Conservation (phyloP, 257 asterid species). For the Pogostemon cablin region DNA sequence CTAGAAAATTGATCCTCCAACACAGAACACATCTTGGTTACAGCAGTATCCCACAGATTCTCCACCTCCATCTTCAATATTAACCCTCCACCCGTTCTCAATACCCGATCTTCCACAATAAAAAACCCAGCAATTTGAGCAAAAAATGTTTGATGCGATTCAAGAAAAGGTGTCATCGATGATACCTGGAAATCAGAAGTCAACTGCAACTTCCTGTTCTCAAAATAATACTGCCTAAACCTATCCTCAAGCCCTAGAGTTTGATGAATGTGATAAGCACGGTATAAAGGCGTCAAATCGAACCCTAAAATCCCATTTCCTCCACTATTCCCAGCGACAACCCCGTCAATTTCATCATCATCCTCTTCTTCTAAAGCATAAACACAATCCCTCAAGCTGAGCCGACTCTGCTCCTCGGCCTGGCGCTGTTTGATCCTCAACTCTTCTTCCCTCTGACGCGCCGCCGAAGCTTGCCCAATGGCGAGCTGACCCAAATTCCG, state of each 20-base stretch:
- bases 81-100: slow-evolving; percentile 90
- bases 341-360: slow-evolving; percentile 63
- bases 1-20: slow-evolving; percentile 96
- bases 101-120: slow-evolving; percentile 89
- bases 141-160: slow-evolving; percentile 93
- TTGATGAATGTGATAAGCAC: slow-evolving; percentile 85
- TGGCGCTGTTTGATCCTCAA: slow-evolving; percentile 84
- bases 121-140: slow-evolving; percentile 98
- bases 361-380: slow-evolving; percentile 91
- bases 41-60: slow-evolving; percentile 97
- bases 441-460: slow-evolving; percentile 94
- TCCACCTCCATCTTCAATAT: slow-evolving; percentile 89
- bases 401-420: slow-evolving; percentile 97
- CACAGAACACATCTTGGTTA: slow-evolving; percentile 92
- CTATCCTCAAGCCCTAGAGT: slow-evolving; percentile 84
- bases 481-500: slow-evolving; percentile 92
- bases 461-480: slow-evolving; percentile 98
- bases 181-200: slow-evolving; percentile 98
- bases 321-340: slow-evolving; percentile 44
- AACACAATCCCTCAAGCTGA: slow-evolving; percentile 79
- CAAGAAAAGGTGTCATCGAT: slow-evolving; percentile 94
- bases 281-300: slow-evolving; percentile 85
- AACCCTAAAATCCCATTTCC: slow-evolving; percentile 64
- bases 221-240: slow-evolving; percentile 85
- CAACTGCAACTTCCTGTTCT: slow-evolving; percentile 89